These are phyloP conservation scores for Fonsecaea pedrosoi DNA, from an alignment of 2,329 filamentous ascomycete genomes.

Conservation along the genomic window DNA sequence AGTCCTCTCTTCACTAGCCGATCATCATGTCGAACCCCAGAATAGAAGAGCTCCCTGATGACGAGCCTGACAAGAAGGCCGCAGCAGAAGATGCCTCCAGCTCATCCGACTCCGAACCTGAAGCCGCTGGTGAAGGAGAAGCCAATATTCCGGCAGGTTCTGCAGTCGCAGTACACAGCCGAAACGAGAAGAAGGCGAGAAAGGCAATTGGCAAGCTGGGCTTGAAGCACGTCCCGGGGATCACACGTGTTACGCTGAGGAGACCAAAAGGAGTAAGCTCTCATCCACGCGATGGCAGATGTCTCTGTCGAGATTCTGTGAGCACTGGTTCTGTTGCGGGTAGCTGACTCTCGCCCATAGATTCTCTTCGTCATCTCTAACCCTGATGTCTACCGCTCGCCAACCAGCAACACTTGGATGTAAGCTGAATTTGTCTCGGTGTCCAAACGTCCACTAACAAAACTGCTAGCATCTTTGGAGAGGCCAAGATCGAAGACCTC, in stretches of 20 bases:
- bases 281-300: background rate
- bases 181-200: constrained; percentile 99
- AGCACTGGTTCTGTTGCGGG: background rate
- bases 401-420: constrained; percentile 99
- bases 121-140: constrained; percentile 52
- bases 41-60: constrained; percentile 96
- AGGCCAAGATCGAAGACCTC: constrained; percentile 99
- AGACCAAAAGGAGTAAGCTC: constrained; percentile 96
- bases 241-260: constrained; percentile 96
- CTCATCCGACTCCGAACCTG: constrained; percentile 58
- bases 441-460: constrained; percentile 8
- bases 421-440: constrained; percentile 59
- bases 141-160: constrained; percentile 80
- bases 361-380: constrained; percentile 99
- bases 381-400: constrained; percentile 99
- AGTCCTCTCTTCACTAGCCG: background rate
- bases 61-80: constrained; percentile 79
- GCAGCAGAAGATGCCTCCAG: constrained; percentile 72
- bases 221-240: constrained; percentile 93
- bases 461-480: constrained; percentile 84
- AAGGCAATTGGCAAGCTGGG: constrained; percentile 99
- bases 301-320: background rate
- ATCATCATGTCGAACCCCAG: constrained; percentile 90
- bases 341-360: constrained; percentile 55
- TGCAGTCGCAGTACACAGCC: constrained; percentile 90